Evolutionary conservation across 192 early-diverging fungal genomes (phyloP), one percentile per base, ranked within the genome.

Genomic region (Rhizophlyctis rosea): DNA sequence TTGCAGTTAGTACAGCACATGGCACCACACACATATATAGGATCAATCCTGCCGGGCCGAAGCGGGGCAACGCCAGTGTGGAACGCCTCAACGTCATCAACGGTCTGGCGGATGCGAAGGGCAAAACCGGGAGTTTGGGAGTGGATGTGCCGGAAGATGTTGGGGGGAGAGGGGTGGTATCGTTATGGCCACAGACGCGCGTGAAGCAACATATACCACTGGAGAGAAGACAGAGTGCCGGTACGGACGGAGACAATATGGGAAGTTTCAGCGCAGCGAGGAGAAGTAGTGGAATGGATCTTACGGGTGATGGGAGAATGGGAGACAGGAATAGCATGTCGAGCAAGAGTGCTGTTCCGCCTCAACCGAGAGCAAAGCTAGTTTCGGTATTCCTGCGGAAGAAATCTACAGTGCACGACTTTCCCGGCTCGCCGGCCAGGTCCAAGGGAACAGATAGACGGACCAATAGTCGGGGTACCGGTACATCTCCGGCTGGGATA

Each of bases 1-100:
- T 88, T 48, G 84, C 78, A 13, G 89, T 88, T 1, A 87, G 79
- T 33, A 90, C 90, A 1, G 83, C 82, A 0, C 61, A 86, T 36
- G 90, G 90, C 3, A 93, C 91, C 0, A 87, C 87, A 0, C 80
- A 93, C 67, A 57, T 93, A 28, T 93, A 75, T 55, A 34, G 58
- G 7, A 48, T 75, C 24, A 60, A 75, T 50, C 57, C 58, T 1
- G 21, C 30, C 23, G 61, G 2, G 11, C 28, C 18, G 5, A 48
- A 23, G 21, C 36, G 33, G 4, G 54, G 4, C 2, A 30, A 18
- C 18, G 47, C n/a, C 35, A 21, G 14, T 18, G 50, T 35, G n/a
- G 63, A 60, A 36, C 39, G 57, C 57, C 53, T 72, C 16, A 65
- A 61, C 23, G 28, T 67, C 0, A 47, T 77, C 53, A 77, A 77